Percentiles rank a stretch among this genome's conserved stretches.
These are phyloP conservation scores for Termitomyces sp. DNA, from an alignment of 768 basidiomycete species.

Conservation along the genomic window DNA sequence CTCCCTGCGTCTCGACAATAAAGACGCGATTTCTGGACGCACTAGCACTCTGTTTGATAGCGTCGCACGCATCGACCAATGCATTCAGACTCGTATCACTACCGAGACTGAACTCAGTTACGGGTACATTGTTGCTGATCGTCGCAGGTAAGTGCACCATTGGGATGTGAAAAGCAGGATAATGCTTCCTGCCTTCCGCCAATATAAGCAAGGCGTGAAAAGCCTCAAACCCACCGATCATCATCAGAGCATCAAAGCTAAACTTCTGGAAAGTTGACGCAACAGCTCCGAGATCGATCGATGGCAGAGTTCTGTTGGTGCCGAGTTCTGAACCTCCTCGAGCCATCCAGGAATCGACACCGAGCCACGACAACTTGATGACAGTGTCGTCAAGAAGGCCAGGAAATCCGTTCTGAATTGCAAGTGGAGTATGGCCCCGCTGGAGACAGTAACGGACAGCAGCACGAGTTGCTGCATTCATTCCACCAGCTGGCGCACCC, in stretches of 20 bases:
- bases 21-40: constrained; percentile 96
- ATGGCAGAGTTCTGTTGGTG: constrained; percentile 88
- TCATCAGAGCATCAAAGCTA: constrained; percentile 67
- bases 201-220: constrained; percentile 76
- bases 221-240: constrained; percentile 97
- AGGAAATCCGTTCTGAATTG: constrained; percentile 92
- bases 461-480: constrained; percentile 96
- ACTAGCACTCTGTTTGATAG: constrained; percentile 97
- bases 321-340: constrained; percentile 97
- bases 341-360: constrained; percentile 94
- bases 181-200: constrained; percentile 73
- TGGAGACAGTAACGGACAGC: constrained; percentile 90
- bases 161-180: constrained; percentile 92
- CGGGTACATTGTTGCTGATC: constrained; percentile 95
- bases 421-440: constrained; percentile 88
- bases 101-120: constrained; percentile 95
- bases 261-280: constrained; percentile 91
- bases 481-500: constrained; percentile 96
- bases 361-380: constrained; percentile 87
- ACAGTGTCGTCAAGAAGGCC: constrained; percentile 90
- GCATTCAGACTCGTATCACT: constrained; percentile 97
- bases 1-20: constrained; percentile 97
- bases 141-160: constrained; percentile 96
- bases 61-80: constrained; percentile 94
- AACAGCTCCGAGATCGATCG: constrained; percentile 79